Base-by-base conservation (phyloP, 495 filamentous ascomycete species). In the Hypomontagnella monticulosa region DNA sequence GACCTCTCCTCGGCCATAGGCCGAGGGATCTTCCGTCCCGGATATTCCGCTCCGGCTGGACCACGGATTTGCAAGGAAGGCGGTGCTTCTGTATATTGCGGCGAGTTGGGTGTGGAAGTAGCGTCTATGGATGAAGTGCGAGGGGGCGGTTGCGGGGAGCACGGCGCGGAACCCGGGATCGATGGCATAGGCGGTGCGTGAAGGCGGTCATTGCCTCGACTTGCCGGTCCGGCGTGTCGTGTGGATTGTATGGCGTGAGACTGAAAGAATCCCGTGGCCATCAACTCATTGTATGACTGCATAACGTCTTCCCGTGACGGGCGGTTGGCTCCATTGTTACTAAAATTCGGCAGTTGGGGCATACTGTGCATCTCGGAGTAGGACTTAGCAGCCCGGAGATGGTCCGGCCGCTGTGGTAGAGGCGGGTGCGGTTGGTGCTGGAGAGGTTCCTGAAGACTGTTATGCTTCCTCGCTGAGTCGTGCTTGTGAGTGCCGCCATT, bases 161-260 rank as follows among this genome's bases (percentile, higher is more conserved):
- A 59, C 23, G 66, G 60, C 8, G 41, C 60, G 34, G 55, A 37
- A 7, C 58, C 64, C 50, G 71, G 44, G 52, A 64, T 30, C 14
- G 61, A 27, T 19, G 71, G 63, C 50, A 66, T 38, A 0, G 75
- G 71, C 11, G 66, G 61, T 8, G 60, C 51, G 20, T 64, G 32
- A 34, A 43, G 57, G n/a, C 61, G 53, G 19, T 58, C 30, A 58
- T 54, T 36, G 18, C 47, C 23, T 33, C 57, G 63, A 32, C 47
- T 34, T 36, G 16, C 43, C 11, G 71, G 71, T 11, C 49, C 38
- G 10, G 66, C 71, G 50, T 83, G 79, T 5, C 81, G 69, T 0
- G 80, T 80, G 9, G 78, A 79, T 12, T 80, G 75, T 57, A 82
- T 83, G 19, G 78, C 80, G 55, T 83, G 80, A 16, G 75, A 61